Evolutionary conservation across 2,329 filamentous ascomycete genomes (phyloP), one percentile per base, ranked within the genome.

Genomic region (Botrytis aclada): DNA sequence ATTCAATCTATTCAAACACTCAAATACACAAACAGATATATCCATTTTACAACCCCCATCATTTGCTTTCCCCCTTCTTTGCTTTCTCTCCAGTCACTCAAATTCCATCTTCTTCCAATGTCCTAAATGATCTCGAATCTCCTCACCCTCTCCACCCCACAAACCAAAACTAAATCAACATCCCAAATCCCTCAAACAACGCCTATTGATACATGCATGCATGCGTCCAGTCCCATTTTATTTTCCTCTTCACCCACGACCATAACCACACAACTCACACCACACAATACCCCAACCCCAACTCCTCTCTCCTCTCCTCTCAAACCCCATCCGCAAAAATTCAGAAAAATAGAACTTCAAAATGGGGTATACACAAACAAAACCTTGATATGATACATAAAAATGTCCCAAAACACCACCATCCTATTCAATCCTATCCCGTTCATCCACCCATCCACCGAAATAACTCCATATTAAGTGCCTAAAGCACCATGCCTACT

Each of bases 291-390:
- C 51, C 43, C 1, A 9, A 12, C 5, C 43, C 25, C 12, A 22
- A 16, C 32, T 25, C 62, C 9, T 25, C 12, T 62, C 39, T 41
- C 22, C 34, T 34, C 32, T 32, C 10, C 58, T 9, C 32, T 39
- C 62, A 22, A 54, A 25, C n/a, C 10, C 22, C 8, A 32, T 32
- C 16, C 18, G 47, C 47, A 54, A 47, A 43, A 56, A 56, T 39
- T n/a, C 29, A 39, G 25, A 66, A 41, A 56, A 56, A 41, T 18
- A 8, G 29, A 39, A 61, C 22, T 37, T 41, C n/a, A 63, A 63
- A 29, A 37, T 25, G 32, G 65, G 65, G 65, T 69, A 69, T 69
- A 69, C 65, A 56, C 47, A 41, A 41, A 41, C 47, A 56, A 69
- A 69, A 41, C 29, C 47, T 29, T 67, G 8, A n/a, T 41, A 41